Base-by-base conservation (phyloP, 768 basidiomycete species). In the Zangia roseola region DNA sequence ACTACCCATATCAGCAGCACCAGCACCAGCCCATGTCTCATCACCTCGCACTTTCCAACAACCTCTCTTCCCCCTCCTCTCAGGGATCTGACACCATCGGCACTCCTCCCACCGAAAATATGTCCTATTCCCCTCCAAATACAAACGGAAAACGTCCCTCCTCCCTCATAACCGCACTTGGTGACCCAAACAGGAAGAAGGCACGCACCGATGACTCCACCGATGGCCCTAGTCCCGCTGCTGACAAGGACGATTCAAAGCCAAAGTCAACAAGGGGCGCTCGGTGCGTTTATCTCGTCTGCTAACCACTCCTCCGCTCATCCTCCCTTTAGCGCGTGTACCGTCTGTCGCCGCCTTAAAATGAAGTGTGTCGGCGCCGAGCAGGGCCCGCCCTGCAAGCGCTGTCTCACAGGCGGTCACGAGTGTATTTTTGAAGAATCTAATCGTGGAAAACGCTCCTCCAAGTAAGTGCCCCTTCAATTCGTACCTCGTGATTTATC, bases 391-490 rank as follows among this genome's bases (percentile, higher is more conserved):
- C 91, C 93, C 0, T 97, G 93, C 73, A 94, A 93, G 61, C 85
- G 93, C 19, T 97, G 93, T 60, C 69, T 72, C 39, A 61, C 82
- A 0, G 86, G 88, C 17, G 81, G 81, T 56, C 88, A 94, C 60
- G 91, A 95, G 58, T 99, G 97, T 62, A 81, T 97, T 37, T 98
- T 99, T 55, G 94, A 98, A 71, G 95, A 97, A 66, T 92, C 89
- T 2, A 94, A 97, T 65, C 81, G 97, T 40, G 97, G 97, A 35
- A 95, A 94, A 67, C 83, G 91, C 10, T 82, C 88, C 19, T 80
- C 86, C 46, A 91, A 90, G 90, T 91, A 69, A 55, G 78, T 19
- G 19, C 40, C 19, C 39, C 50, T 45, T 35, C 37, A 45, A 20
- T 43, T 25, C 41, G 36, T 51, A 56, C 39, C 46, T 58, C 49